These are phyloP conservation scores for Sarocladium oryzae DNA, from an alignment of 2,329 filamentous ascomycete genomes.

Conservation along the genomic window DNA sequence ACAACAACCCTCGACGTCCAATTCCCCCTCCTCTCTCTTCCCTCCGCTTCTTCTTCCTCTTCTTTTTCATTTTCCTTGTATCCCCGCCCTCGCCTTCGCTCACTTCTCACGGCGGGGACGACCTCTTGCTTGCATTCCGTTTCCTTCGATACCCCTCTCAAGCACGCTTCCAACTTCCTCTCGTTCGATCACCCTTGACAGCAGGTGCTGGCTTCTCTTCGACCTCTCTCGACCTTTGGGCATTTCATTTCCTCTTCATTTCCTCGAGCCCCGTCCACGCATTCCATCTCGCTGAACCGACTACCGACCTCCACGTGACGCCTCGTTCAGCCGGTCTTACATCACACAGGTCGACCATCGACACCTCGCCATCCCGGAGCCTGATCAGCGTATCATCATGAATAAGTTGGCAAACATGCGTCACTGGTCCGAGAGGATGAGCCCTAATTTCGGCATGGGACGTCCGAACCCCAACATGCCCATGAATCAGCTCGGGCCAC, in stretches of 20 bases:
- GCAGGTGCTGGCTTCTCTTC: not conserved
- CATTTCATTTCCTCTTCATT: no score
- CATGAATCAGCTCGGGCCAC: slow-evolving; percentile 48
- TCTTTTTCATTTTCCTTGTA: slow-evolving; percentile 13
- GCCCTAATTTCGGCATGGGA: slow-evolving; percentile 60
- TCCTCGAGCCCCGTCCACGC: not conserved
- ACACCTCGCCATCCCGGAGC: slow-evolving; percentile 10
- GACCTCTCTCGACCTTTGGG: not conserved
- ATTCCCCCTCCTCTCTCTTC: slow-evolving; percentile 22
- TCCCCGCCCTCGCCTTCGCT: slow-evolving; percentile 20
- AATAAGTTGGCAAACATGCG: slow-evolving; percentile 67
- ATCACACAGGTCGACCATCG: not conserved
- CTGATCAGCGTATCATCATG: slow-evolving; percentile 44
- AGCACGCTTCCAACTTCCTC: not conserved
- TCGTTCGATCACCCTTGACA: slow-evolving; percentile 3
- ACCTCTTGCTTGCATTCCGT: slow-evolving; percentile 5
- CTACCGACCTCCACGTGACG: not conserved
- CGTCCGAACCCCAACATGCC: slow-evolving; percentile 50
- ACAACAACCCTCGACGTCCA: slow-evolving; percentile 14
- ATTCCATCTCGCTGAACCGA: not conserved
- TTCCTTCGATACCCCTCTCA: slow-evolving; percentile 8
- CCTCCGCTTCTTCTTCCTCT: slow-evolving; percentile 31
- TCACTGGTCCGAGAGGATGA: slow-evolving; percentile 66
- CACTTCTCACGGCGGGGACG: slow-evolving; percentile 13
- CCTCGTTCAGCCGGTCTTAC: slow-evolving; percentile 4